Conservation (phyloP, 1,284 basidiomycete species). For the Tilletia caries region DNA sequence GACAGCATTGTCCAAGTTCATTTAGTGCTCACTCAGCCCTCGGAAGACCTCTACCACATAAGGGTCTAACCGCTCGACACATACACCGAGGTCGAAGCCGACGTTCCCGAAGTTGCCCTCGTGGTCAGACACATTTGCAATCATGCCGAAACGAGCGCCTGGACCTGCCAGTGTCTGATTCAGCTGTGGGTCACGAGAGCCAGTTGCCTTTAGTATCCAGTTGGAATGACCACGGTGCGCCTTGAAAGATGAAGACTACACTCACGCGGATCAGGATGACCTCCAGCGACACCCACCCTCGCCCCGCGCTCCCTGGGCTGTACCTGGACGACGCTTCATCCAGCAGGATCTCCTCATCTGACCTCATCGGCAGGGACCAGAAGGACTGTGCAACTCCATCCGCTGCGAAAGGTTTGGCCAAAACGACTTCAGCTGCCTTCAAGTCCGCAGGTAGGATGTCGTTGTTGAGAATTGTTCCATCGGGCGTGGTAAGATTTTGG, state of each 20-base stretch:
- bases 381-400: conserved; percentile 2
- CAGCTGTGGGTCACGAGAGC: background rate
- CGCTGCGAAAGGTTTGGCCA: background rate
- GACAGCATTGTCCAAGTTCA: too few species aligned
- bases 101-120: background rate
- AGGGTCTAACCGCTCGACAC: conserved; percentile 5
- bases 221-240: too few species aligned
- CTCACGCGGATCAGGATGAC: background rate
- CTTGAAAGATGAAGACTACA: too few species aligned
- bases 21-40: background rate
- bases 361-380: background rate
- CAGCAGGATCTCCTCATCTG: conserved; percentile 5
- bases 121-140: conserved; percentile 1
- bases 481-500: background rate
- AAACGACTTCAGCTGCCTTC: background rate
- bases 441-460: background rate
- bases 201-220: too few species aligned
- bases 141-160: background rate
- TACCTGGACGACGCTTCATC: background rate
- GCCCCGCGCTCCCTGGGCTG: background rate
- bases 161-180: background rate
- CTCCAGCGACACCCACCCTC: background rate
- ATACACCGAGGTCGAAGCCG: conserved; percentile 2
- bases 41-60: background rate
- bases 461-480: background rate